phyloP scores from a whole-genome alignment of 164 flowering plant genomes.

The Buxus sempervirens region DNA sequence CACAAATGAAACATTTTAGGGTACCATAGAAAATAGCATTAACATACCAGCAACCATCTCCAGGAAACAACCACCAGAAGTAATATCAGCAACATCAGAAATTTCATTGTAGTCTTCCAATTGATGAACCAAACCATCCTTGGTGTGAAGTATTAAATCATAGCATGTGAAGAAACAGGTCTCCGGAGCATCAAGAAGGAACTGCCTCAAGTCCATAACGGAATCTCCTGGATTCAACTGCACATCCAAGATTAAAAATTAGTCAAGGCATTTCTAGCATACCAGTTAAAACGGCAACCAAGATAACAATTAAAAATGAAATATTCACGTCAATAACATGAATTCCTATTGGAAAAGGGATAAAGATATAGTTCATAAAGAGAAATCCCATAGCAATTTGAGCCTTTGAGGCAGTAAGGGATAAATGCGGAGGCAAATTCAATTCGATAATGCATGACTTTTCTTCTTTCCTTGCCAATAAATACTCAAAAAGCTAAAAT shows the following conservation, averaged over 20 bases:
- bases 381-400: no score
- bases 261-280: neutral
- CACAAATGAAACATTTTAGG: neutral
- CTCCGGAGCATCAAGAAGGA: conserved; percentile 97
- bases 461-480: neutral
- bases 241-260: conserved; percentile 9
- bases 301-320: neutral
- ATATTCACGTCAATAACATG: neutral
- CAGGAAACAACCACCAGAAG: conserved; percentile 79
- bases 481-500: neutral
- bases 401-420: no score
- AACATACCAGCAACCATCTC: conserved; percentile 89
- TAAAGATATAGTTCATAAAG: no score
- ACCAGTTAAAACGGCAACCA: neutral
- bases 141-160: conserved; percentile 77
- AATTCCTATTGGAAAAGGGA: neutral
- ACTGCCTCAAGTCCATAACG: conserved; percentile 94
- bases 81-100: conserved; percentile 94
- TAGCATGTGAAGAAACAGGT: conserved; percentile 93
- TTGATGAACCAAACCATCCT: conserved; percentile 77
- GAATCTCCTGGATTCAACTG: conserved; percentile 99
- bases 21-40: neutral
- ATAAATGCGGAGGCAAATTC: no score
- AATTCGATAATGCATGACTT: no score
- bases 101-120: conserved; percentile 94